These are phyloP conservation scores for Priceomyces castillae DNA, from an alignment of 805 yeast genomes.

Conservation along the genomic window DNA sequence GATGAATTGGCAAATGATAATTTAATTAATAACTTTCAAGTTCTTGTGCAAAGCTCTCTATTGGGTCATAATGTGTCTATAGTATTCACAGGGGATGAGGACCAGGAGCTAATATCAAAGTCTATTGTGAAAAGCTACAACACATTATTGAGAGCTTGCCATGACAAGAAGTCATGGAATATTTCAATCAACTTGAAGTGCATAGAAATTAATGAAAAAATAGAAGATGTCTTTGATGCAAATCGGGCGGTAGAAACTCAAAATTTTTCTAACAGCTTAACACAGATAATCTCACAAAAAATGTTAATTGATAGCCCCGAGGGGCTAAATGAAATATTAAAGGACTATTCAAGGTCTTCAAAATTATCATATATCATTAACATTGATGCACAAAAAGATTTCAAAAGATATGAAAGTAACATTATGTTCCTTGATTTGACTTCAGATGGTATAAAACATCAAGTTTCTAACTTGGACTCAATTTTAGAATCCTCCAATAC, in stretches of 20 bases:
- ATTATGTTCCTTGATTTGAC: constrained; percentile 14
- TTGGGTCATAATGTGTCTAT: constrained; percentile 18
- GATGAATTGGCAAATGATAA: constrained; percentile 3
- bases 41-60: constrained; percentile 18
- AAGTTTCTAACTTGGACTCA: not conserved
- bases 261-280: not conserved
- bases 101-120: constrained; percentile 5
- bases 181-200: constrained; percentile 11
- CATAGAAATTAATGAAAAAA: constrained; percentile 7
- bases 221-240: constrained; percentile 11
- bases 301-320: constrained; percentile 13
- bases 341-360: constrained; percentile 1
- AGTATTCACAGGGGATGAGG: constrained; percentile 16
- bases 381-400: constrained; percentile 7
- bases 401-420: constrained; percentile 10
- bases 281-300: constrained; percentile 15
- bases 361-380: constrained; percentile 9
- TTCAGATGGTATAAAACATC: not conserved
- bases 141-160: constrained; percentile 6
- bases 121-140: constrained; percentile 10
- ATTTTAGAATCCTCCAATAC: not conserved
- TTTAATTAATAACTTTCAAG: constrained; percentile 20
- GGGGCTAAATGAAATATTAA: constrained; percentile 7
- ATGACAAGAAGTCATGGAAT: constrained; percentile 6
- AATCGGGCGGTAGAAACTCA: not conserved